Conservation (phyloP, 2,329 filamentous ascomycete species). For the Aaosphaeria arxii region DNA sequence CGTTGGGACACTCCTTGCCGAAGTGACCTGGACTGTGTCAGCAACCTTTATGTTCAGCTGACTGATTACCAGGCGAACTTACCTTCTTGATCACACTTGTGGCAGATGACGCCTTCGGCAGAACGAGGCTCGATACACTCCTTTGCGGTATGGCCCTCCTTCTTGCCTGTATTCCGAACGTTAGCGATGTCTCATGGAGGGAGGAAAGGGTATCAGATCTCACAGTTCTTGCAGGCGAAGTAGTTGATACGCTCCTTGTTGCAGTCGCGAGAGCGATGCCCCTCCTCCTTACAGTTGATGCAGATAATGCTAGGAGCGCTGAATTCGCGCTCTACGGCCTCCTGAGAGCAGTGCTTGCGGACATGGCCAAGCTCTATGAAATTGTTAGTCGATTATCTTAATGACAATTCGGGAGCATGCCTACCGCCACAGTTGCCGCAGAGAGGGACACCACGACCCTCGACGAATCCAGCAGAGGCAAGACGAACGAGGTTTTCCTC, state of each 20-base stretch:
- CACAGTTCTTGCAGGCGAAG: slow-evolving; percentile 68
- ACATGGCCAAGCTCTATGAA: slow-evolving; percentile 59
- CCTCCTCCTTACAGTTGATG: slow-evolving; percentile 61
- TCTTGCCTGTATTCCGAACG: slow-evolving; percentile 21
- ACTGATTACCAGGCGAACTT: slow-evolving; percentile 11
- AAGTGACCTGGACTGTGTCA: slow-evolving; percentile 22
- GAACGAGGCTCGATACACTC: slow-evolving; percentile 47
- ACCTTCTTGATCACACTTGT: slow-evolving; percentile 11
- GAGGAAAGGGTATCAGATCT: slow-evolving; percentile 13
- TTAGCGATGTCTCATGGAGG: not conserved
- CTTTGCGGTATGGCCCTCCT: slow-evolving; percentile 34
- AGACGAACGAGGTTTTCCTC: slow-evolving; percentile 64
- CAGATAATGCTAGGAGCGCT: slow-evolving; percentile 54
- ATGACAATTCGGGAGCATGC: not conserved
- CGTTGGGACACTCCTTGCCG: slow-evolving; percentile 27
- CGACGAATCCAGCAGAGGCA: slow-evolving; percentile 62
- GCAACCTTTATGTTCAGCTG: not conserved
- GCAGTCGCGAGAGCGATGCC: slow-evolving; percentile 69
- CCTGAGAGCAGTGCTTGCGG: slow-evolving; percentile 58
- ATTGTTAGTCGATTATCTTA: not conserved
- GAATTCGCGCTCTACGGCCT: slow-evolving; percentile 48
- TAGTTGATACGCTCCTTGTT: slow-evolving; percentile 54
- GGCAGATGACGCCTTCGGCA: slow-evolving; percentile 40
- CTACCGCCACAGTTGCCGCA: slow-evolving; percentile 59
- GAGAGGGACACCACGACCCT: slow-evolving; percentile 57